phyloP scores from a whole-genome alignment of 345 rosid genomes.

The Draba incana region DNA sequence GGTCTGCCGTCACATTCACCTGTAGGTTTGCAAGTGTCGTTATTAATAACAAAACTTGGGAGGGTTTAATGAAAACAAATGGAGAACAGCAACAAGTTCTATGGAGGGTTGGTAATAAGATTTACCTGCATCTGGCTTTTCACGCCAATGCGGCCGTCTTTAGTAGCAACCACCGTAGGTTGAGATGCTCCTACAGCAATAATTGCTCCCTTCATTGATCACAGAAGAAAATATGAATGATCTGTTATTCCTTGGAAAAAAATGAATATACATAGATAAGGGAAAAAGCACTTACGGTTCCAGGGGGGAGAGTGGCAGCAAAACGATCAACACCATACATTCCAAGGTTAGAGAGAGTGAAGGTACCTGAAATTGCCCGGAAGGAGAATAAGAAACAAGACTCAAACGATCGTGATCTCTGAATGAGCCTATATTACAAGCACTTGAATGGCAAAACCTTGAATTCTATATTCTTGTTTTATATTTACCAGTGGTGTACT shows the following conservation, averaged over 20 bases:
- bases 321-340: conserved; percentile 98
- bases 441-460: conserved; percentile 2
- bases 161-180: conserved; percentile 77
- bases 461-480: neutral
- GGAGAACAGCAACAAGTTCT: conserved; percentile 2
- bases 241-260: conserved; percentile 12
- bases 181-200: conserved; percentile 98
- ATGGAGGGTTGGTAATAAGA: neutral
- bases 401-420: conserved; percentile 19
- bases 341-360: conserved; percentile 96
- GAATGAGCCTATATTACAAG: conserved; percentile 9
- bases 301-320: conserved; percentile 95
- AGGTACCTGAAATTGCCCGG: conserved; percentile 63
- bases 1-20: conserved; percentile 95
- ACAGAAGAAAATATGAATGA: conserved; percentile 13
- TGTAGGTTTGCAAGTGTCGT: conserved; percentile 41
- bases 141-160: conserved; percentile 88
- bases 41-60: conserved; percentile 20
- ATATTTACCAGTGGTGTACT: conserved; percentile 75
- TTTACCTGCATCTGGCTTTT: conserved; percentile 96
- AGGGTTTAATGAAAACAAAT: conserved; percentile 19
- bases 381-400: conserved; percentile 11
- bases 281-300: conserved; percentile 66
- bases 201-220: conserved; percentile 79
- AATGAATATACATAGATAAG: neutral